Evolutionary conservation across 2,329 filamentous ascomycete genomes (phyloP).

Genomic region (Pestalotiopsis sp.): DNA sequence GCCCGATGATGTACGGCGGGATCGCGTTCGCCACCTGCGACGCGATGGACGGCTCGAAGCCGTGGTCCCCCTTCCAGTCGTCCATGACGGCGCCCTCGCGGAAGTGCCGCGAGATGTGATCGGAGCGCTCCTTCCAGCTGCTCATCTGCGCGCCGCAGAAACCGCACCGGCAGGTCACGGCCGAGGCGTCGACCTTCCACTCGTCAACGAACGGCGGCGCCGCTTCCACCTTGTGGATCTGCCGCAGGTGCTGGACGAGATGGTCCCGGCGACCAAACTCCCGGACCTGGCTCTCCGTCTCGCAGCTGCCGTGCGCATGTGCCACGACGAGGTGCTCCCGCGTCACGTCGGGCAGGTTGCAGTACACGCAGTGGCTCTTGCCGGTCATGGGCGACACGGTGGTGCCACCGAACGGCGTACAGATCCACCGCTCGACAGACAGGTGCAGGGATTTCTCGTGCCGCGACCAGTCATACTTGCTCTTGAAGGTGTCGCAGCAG

Average conservation of each 20-base stretch:
- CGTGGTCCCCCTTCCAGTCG: conserved; percentile 29
- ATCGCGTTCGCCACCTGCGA: conserved; percentile 24
- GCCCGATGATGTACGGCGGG: conserved; percentile 27
- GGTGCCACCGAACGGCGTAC: background rate
- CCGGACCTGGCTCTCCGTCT: conserved; percentile 25
- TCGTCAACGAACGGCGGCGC: conserved; percentile 37
- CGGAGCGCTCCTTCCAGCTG: conserved; percentile 28
- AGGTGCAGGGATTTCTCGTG: conserved; percentile 13
- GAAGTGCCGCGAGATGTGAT: conserved; percentile 31
- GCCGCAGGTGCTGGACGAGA: conserved; percentile 30
- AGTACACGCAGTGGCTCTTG: conserved; percentile 2
- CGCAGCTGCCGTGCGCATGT: conserved; percentile 4
- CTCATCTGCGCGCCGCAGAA: conserved; percentile 26
- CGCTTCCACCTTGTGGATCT: conserved; percentile 34
- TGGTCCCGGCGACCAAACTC: conserved; percentile 33
- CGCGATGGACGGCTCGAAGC: conserved; percentile 24
- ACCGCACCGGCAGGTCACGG: conserved; percentile 29
- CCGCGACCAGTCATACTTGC: conserved; percentile 12
- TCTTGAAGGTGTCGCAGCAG: conserved; percentile 12
- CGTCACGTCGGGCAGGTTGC: background rate
- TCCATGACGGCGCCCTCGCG: conserved; percentile 27
- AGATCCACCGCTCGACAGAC: conserved; percentile 9
- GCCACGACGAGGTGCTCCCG: background rate
- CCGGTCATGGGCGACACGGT: background rate
- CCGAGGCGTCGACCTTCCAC: conserved; percentile 27